These are phyloP conservation scores for Chloroidium sp. DNA, from an alignment of 163 green algal species.

Conservation along the genomic window DNA sequence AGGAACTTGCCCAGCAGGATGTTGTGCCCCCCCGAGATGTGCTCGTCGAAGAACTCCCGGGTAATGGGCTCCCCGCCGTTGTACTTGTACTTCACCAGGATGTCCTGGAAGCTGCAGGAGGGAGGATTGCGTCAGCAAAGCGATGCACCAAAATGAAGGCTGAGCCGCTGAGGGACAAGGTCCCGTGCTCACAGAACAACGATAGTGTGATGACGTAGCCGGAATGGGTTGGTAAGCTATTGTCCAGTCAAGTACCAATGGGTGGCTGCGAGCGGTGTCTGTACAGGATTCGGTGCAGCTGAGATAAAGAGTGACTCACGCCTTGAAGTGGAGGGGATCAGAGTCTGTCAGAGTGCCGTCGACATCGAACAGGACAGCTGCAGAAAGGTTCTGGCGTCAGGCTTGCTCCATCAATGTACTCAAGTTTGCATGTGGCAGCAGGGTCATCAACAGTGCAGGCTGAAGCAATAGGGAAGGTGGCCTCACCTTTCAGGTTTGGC, in stretches of 20 bases:
- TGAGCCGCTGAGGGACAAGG: background rate
- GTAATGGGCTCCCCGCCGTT: conserved; percentile 44
- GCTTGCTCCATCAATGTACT: too few relatives aligned
- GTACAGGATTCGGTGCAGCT: too few relatives aligned
- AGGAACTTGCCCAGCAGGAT: conserved; percentile 49
- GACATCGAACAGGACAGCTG: conserved; percentile 58
- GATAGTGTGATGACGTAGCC: too few relatives aligned
- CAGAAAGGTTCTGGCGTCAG: too few relatives aligned
- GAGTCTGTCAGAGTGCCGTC: conserved; percentile 59
- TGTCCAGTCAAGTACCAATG: too few relatives aligned
- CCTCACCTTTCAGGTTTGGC: background rate
- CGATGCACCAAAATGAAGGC: background rate
- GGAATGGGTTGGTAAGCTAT: too few relatives aligned
- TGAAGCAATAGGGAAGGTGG: background rate
- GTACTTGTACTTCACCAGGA: conserved; percentile 30
- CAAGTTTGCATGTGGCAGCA: too few relatives aligned
- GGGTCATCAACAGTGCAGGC: too few relatives aligned
- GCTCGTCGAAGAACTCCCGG: conserved; percentile 44
- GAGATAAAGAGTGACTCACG: conserved; percentile 17
- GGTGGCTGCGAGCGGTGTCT: too few relatives aligned
- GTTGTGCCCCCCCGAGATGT: conserved; percentile 56
- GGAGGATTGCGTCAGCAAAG: background rate
- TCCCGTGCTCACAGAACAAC: background rate
- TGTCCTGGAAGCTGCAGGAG: conserved; percentile 38
- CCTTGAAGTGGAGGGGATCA: conserved; percentile 58